Evolutionary conservation across 2,329 filamentous ascomycete genomes (phyloP).

Genomic region (Pestalotiopsis sp.): DNA sequence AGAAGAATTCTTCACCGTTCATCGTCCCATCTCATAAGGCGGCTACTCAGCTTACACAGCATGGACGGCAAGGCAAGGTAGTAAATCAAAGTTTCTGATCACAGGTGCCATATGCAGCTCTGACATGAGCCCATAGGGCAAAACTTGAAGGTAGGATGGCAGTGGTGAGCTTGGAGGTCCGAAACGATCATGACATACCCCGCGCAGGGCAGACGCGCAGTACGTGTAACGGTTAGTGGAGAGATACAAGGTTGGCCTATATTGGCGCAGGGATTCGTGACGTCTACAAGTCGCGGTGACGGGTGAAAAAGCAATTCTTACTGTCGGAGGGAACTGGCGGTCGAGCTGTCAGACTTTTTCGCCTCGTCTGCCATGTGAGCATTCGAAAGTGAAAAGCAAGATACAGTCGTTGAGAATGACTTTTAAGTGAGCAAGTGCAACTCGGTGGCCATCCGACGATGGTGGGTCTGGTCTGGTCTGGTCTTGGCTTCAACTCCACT

Average conservation of each 20-base stretch:
- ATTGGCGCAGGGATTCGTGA: background rate
- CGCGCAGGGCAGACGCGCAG: background rate
- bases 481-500: background rate
- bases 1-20: background rate
- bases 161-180: background rate
- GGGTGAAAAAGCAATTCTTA: background rate
- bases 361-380: background rate
- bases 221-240: background rate
- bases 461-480: background rate
- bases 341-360: background rate
- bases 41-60: background rate
- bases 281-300: background rate
- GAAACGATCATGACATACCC: conserved; percentile 4
- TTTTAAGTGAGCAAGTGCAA: background rate
- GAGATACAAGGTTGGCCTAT: background rate
- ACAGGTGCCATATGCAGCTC: background rate
- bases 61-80: background rate
- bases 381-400: background rate
- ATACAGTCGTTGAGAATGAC: too few relatives aligned
- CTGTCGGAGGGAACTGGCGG: background rate
- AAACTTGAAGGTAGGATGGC: background rate
- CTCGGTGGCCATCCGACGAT: conserved; percentile 5
- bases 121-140: background rate
- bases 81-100: background rate
- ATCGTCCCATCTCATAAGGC: background rate